Base-by-base conservation (phyloP, 2,329 filamentous ascomycete genomes). In the Talaromyces sp. region DNA sequence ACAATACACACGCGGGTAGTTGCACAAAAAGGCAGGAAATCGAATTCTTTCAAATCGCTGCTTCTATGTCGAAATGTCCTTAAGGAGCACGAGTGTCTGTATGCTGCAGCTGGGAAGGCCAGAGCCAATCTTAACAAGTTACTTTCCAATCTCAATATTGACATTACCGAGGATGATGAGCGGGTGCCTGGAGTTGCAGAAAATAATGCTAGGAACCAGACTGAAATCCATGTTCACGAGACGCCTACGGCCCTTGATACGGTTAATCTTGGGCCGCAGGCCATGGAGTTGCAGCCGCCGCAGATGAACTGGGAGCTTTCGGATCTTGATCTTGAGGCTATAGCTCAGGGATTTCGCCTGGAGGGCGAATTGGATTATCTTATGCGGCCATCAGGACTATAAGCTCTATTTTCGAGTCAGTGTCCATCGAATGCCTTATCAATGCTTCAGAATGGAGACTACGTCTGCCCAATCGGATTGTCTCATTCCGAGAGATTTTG, bases 1-100 rank as follows among this genome's bases (percentile, higher is more conserved):
- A 83, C 80, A 0, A 81, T 83, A 10, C 78, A 81, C 49, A 77
- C 75, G 0, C 77, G 80, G 1, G 78, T 80, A 19, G 79, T 80
- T 8, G 70, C 70, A 4, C 64, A 65, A 24, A 61, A 55, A 33
- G 55, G 54, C 9, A 57, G 52, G 22, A 58, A 45, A 1, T 62
- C 60, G 10, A 60, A 60, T 62, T 75, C 41, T 45, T 71, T 63
- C 19, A 59, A 60, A 29, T 66, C 58, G 11, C 47, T 66, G 6
- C 8, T 54, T 8, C 49, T 62, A 14, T 66, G 63, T 30, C 54
- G 53, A 10, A 55, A 51, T n/a, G 55, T 65, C 14, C 43, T 66
- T 3, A 39, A 47, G 14, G 51, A 64, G 10, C 64, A 66, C 20
- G 51, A 53, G 13, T 32, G 47, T 1, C 50, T 66, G 3, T 65